Percentiles rank a stretch among this genome's conserved stretches.
Conservation (phyloP, 1,284 basidiomycete species). For the Heliocybe sulcata region DNA sequence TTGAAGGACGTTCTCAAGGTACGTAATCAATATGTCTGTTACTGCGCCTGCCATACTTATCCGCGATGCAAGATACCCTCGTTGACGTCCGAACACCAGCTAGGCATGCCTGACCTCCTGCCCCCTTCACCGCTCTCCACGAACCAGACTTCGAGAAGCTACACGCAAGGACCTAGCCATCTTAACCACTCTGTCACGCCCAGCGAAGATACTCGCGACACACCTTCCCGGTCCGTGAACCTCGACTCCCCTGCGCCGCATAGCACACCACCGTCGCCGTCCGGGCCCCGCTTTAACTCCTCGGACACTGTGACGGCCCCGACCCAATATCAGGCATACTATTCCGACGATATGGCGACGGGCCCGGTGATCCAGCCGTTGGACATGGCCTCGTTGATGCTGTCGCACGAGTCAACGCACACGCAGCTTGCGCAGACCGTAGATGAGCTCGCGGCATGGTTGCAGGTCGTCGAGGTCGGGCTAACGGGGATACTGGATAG, state of each 20-base stretch:
- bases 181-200: slow-evolving; percentile 23
- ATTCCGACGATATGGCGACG: not conserved
- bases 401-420: slow-evolving; percentile 58
- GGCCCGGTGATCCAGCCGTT: slow-evolving; percentile 52
- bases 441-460: slow-evolving; percentile 76
- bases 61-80: slow-evolving; percentile 44
- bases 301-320: not conserved
- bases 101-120: slow-evolving; percentile 63
- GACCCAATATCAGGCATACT: not conserved
- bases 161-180: slow-evolving; percentile 31
- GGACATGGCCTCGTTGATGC: slow-evolving; percentile 59
- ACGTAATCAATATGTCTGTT: slow-evolving; percentile 7
- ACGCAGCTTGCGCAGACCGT: slow-evolving; percentile 70
- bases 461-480: slow-evolving; percentile 70
- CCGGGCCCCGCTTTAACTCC: not conserved
- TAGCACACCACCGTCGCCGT: not conserved
- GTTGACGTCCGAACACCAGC: slow-evolving; percentile 59
- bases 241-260: slow-evolving; percentile 8
- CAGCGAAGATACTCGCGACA: slow-evolving; percentile 9
- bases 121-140: slow-evolving; percentile 68
- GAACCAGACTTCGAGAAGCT: slow-evolving; percentile 37
- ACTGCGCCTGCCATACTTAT: not conserved
- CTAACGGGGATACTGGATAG: slow-evolving; percentile 59
- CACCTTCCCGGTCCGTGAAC: slow-evolving; percentile 14
- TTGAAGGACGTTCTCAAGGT: slow-evolving; percentile 73